These are phyloP conservation scores for Senna tora DNA, from an alignment of 306 rosid species.

Conservation along the genomic window DNA sequence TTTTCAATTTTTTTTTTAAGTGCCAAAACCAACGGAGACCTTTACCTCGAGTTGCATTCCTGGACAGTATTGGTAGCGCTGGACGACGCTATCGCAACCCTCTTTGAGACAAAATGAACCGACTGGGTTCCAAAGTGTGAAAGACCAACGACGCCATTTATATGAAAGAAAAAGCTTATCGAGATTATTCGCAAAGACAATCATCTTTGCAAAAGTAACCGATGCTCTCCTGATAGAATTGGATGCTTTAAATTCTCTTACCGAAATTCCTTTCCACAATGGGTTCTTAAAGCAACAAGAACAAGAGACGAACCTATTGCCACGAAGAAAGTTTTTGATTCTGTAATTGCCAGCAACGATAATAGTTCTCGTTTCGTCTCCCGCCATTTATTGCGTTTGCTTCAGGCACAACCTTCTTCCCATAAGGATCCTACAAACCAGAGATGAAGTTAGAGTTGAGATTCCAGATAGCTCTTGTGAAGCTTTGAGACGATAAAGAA, in stretches of 20 bases:
- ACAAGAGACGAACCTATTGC: background rate
- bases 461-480: too few relatives aligned
- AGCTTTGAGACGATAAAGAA: too few relatives aligned
- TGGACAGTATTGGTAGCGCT: constrained; percentile 2
- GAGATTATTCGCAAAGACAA: background rate
- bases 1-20: background rate
- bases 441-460: too few relatives aligned
- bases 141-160: background rate
- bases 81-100: constrained; percentile 36
- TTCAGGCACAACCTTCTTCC: too few relatives aligned
- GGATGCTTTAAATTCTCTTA: constrained; percentile 4
- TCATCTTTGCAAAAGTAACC: background rate
- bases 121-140: background rate
- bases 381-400: too few relatives aligned
- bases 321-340: background rate
- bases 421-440: too few relatives aligned
- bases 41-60: constrained; percentile 37
- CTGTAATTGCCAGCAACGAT: background rate
- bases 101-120: background rate
- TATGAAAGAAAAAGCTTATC: constrained; percentile 1
- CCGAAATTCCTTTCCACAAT: background rate
- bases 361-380: too few relatives aligned
- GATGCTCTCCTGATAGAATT: constrained; percentile 26
- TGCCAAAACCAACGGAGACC: background rate
- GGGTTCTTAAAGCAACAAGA: background rate